Conservation (phyloP, 441 rosid genomes). For the Codiaeum variegatum region DNA sequence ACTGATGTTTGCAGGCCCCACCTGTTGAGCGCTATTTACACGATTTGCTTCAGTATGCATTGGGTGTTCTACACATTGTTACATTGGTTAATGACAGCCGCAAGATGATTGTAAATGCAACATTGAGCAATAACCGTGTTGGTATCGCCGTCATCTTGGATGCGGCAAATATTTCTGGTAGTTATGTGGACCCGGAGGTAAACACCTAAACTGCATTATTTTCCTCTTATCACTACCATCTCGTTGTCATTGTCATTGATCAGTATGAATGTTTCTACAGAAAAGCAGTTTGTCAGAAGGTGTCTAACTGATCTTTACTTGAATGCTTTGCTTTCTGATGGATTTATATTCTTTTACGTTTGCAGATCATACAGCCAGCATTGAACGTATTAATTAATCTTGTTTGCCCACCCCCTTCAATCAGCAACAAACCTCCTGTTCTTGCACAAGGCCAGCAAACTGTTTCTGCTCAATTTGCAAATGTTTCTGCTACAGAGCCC, state of each 20-base stretch:
- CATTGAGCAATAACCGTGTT: conserved; percentile 84
- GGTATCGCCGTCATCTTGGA: conserved; percentile 94
- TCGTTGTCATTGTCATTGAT: neutral
- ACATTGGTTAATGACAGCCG: conserved; percentile 85
- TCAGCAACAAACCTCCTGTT: conserved; percentile 75
- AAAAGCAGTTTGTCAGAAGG: neutral
- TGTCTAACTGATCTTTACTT: neutral
- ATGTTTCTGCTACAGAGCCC: conserved; percentile 36
- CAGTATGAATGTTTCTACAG: neutral
- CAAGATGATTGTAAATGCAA: conserved; percentile 80
- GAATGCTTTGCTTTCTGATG: neutral
- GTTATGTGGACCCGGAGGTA: conserved; percentile 94
- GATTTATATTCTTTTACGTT: conserved; percentile 8
- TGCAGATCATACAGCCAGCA: conserved; percentile 95
- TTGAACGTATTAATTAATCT: conserved; percentile 86
- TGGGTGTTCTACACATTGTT: conserved; percentile 93
- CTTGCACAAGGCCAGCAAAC: conserved; percentile 63
- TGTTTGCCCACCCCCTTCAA: conserved; percentile 98
- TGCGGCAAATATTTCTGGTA: conserved; percentile 81
- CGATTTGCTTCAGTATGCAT: conserved; percentile 91
- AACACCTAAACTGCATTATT: conserved; percentile 8
- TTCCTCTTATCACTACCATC: neutral
- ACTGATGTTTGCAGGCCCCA: conserved; percentile 62
- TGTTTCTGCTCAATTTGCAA: conserved; percentile 45
- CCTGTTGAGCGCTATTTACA: conserved; percentile 96